A percentile compares a stretch with the other conserved stretches of the same genome.
Evolutionary conservation across 2,329 filamentous ascomycete genomes (phyloP).

Genomic region (Lasiodiplodia hormozganensis): DNA sequence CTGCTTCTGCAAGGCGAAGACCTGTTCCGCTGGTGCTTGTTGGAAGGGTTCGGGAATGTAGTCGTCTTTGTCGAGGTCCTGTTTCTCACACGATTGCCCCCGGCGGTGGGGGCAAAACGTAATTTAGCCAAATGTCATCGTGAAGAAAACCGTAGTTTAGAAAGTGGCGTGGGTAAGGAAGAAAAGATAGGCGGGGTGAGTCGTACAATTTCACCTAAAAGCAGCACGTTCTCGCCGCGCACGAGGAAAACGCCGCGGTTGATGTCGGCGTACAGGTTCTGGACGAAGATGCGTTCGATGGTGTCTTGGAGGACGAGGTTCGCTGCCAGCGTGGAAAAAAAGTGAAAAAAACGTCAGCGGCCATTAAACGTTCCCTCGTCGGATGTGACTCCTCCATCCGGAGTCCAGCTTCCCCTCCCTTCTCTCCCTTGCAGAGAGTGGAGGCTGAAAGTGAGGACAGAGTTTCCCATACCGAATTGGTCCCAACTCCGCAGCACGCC

Average conservation of each 20-base stretch:
- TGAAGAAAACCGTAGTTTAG: not conserved
- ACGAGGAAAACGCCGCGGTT: conserved; percentile 88
- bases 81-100: not conserved
- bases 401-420: not conserved
- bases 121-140: no score
- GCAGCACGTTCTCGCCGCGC: conserved; percentile 93
- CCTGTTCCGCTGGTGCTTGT: conserved; percentile 70
- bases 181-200: not conserved
- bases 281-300: conserved; percentile 82
- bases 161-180: not conserved
- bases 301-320: conserved; percentile 96
- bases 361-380: not conserved
- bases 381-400: not conserved
- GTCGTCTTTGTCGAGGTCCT: conserved; percentile 92
- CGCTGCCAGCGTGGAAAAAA: conserved; percentile 51
- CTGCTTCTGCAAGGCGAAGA: conserved; percentile 75
- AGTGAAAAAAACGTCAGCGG: not conserved
- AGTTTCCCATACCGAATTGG: conserved; percentile 77
- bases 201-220: conserved; percentile 84
- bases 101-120: not conserved
- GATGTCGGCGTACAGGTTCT: conserved; percentile 81
- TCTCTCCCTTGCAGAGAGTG: not conserved
- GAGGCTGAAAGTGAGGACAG: not conserved
- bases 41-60: conserved; percentile 75
- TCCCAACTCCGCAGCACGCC: conserved; percentile 96